Base-by-base conservation (phyloP, 805 yeast genomes). In the Candida michaelii region DNA sequence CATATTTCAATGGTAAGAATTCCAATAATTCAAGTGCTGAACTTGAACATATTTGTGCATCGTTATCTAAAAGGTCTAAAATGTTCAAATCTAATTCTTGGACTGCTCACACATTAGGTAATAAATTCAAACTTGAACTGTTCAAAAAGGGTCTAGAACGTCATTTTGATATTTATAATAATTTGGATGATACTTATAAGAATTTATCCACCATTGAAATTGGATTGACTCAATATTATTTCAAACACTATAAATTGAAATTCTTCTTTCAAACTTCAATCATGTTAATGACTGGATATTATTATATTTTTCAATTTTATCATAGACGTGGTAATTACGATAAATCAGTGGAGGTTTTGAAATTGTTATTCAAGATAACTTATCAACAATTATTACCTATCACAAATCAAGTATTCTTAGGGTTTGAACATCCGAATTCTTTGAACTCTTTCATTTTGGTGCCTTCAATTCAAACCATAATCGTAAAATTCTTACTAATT, bases 401-500 rank as follows among this genome's bases (percentile, higher is more conserved):
- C 11, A 17, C 36, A 3, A 36, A 17, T 32, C 37, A 36, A 27
- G 17, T 30, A 10, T 30, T 40, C 27, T 14, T 21, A 21, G 21
- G 23, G 16, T 30, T 23, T 15, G 23, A 16, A 2, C 14, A 32
- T 17, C 14, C 10, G 14, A 34, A n/a, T 12, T 40, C 43, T 4
- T 7, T 40, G 10, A 34, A 40, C 16, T 16, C 16, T 9, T 30
- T 40, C 9, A 10, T 45, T 19, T 35, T 38, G 24, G 14, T 21
- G 4, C 74, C 68, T 38, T 40, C 46, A 16, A 42, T 63, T 15
- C 70, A 65, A 49, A 50, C 55, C 35, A 52, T 63, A 19, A 58
- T 72, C 45, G 79, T 73, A 50, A 72, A 65, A 47, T 50, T 64
- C 3, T 55, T 65, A 19, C 69, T 55, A 32, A 35, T 57, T 5